Base-by-base conservation (phyloP, 495 filamentous ascomycete genomes). In the Tuber borchii region DNA sequence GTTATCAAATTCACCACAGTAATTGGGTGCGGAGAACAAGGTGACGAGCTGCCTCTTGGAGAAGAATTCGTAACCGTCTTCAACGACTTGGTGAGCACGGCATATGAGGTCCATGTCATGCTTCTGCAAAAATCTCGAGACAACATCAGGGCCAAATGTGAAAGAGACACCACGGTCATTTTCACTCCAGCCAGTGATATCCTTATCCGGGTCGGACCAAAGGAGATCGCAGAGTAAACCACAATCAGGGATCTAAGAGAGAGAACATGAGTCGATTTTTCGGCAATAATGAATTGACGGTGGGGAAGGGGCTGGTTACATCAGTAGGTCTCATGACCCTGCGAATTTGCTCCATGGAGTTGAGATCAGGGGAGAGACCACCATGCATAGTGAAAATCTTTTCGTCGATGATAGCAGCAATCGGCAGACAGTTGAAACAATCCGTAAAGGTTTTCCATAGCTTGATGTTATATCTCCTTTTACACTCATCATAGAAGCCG, bases 301-400 rank as follows among this genome's bases (percentile, higher is more conserved):
- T 46, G 37, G 34, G 72, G 44, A 34, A 74, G 73, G 34, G 37
- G 70, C 78, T 78, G 85, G 91, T 88, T 91, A 99, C 95, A 90
- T 99, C 95, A 79, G 95, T 99, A 73, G 95, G 95, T 77, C 95
- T 91, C 95, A 99, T 99, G 76, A 99, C 95, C 78, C 95, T 92
- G 82, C 95, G 93, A 78, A 99, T 99, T 86, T 99, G 95, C 87
- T 99, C 95, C 95, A 99, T 99, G 44, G 95, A 97, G 88, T 98
- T 99, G 71, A 99, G 87, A 82, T 99, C 95, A 42, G 95, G 95
- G 83, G 95, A 97, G 83, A 99, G 86, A 81, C 95, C 95, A 82
- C 95, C 95, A 85, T 99, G 95, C 95, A 99, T 99, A 77, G 95
- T 99, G 89, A 99, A 98, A 82, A 99, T 99, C 91, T 99, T 99